Base-by-base conservation (phyloP, 2,329 filamentous ascomycete species). In the Talaromyces sp. region DNA sequence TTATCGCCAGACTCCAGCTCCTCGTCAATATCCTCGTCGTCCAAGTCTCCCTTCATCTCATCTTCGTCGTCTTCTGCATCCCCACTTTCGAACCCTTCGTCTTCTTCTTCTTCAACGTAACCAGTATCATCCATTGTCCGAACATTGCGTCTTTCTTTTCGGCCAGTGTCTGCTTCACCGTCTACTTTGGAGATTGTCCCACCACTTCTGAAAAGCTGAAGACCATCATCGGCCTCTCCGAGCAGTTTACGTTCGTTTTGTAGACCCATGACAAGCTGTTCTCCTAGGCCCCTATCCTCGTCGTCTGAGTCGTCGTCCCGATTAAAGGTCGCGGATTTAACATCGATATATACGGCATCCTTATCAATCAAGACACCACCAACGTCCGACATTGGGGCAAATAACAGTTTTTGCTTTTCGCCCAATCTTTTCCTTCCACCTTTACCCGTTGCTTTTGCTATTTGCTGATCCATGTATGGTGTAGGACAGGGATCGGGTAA, bases 301-400 rank as follows among this genome's bases (percentile, higher is more conserved):
- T 87, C 80, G 15, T 83, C 83, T 4, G 85, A 85, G 11, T 91
- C 88, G 10, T 83, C 83, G 13, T 87, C 85, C 1, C 80, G 78
- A 68, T 88, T 82, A 69, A 99, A 97, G 3, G 87, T 96, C 31
- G 84, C 82, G 15, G 86, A 87, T 74, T 89, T 90, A 51, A 90
- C 80, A 72, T 90, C 87, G 68, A 90, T 97, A 81, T 96, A 99
- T 43, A 99, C 93, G 7, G 94, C 93, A 78, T 99, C 95, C 67
- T 96, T 96, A 70, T 99, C 95, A 61, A 99, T 94, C 75, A 98
- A 89, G 13, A 99, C 87, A 72, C 95, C 95, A 69, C 93, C 96
- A 38, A 97, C 93, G 78, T 99, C 95, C 29, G 93, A 97, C 94
- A 99, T 98, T 38, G 95, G 96, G 2, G 95, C 96, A 78, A 97